Conservation (phyloP, 352 stramenopile genomes). For the Globisporangium okanoganense region DNA sequence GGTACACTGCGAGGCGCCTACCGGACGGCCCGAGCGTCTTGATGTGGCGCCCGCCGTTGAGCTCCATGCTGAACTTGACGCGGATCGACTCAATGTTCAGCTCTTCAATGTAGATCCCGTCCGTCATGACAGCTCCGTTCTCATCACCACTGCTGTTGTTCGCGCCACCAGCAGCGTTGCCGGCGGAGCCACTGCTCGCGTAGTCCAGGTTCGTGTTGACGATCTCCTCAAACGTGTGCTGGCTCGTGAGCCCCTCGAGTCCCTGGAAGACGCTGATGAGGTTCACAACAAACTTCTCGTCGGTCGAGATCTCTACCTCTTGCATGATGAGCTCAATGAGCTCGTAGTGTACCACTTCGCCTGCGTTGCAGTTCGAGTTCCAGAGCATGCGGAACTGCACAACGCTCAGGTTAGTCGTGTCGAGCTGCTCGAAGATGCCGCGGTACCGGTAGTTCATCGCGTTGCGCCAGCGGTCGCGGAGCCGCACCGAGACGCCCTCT, state of each 20-base stretch:
- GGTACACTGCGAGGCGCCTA: slow-evolving; percentile 67
- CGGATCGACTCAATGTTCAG: slow-evolving; percentile 81
- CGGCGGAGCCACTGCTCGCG: slow-evolving; percentile 17
- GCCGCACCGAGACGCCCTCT: slow-evolving; percentile 78
- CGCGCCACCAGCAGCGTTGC: slow-evolving; percentile 14
- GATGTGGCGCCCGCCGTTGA: slow-evolving; percentile 81
- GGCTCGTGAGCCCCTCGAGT: slow-evolving; percentile 62
- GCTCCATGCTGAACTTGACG: slow-evolving; percentile 85
- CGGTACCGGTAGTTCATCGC: slow-evolving; percentile 85
- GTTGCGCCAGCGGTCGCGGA: slow-evolving; percentile 80
- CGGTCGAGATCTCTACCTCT: slow-evolving; percentile 85
- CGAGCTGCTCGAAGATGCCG: slow-evolving; percentile 74
- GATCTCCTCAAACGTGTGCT: slow-evolving; percentile 80
- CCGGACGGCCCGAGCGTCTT: slow-evolving; percentile 78
- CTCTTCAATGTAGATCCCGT: slow-evolving; percentile 87
- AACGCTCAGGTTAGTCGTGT: slow-evolving; percentile 64
- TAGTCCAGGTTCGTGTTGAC: slow-evolving; percentile 78
- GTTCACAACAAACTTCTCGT: slow-evolving; percentile 90
- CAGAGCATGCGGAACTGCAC: slow-evolving; percentile 87
- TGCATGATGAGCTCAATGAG: slow-evolving; percentile 85
- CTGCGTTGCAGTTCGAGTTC: slow-evolving; percentile 74
- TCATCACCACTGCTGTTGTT: slow-evolving; percentile 18
- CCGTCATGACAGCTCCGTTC: slow-evolving; percentile 21
- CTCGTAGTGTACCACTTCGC: slow-evolving; percentile 83
- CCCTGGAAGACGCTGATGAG: slow-evolving; percentile 88